Percentiles rank a stretch among this genome's conserved stretches.
Evolutionary conservation across 164 flowering plant genomes (phyloP).

Genomic region (Vitis rupestris): DNA sequence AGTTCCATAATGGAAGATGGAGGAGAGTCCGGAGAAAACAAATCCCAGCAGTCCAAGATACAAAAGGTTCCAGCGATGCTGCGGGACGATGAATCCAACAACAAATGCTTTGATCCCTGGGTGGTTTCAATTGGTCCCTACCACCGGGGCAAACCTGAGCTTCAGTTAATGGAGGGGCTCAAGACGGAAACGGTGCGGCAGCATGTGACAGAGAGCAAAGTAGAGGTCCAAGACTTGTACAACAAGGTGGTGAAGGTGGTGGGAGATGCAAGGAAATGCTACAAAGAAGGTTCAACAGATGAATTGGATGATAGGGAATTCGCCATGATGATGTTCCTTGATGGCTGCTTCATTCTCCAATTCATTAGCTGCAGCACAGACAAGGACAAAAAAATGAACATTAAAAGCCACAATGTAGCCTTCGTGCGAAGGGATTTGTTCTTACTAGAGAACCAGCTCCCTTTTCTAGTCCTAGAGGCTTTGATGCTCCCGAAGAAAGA

Average conservation of each 20-base stretch:
- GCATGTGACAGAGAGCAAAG: too few relatives aligned
- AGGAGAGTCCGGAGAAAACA: not conserved
- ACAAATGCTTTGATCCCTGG: conserved; percentile 9
- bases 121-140: conserved; percentile 20
- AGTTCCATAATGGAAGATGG: not conserved
- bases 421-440: conserved; percentile 5
- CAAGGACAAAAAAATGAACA: not conserved
- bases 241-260: not conserved
- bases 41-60: not conserved
- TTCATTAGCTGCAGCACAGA: not conserved
- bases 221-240: not conserved
- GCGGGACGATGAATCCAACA: not conserved
- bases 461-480: not conserved
- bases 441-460: conserved; percentile 18
- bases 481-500: not conserved
- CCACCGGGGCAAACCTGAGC: conserved; percentile 13
- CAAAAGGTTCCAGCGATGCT: conserved; percentile 5
- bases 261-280: not conserved
- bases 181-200: conserved; percentile 3
- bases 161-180: not conserved
- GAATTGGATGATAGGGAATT: not conserved
- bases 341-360: conserved; percentile 4
- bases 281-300: not conserved
- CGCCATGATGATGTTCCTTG: conserved; percentile 9
- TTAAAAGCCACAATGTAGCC: not conserved